Conservation (phyloP, 2,329 filamentous ascomycete species). For the Colletotrichum musae region DNA sequence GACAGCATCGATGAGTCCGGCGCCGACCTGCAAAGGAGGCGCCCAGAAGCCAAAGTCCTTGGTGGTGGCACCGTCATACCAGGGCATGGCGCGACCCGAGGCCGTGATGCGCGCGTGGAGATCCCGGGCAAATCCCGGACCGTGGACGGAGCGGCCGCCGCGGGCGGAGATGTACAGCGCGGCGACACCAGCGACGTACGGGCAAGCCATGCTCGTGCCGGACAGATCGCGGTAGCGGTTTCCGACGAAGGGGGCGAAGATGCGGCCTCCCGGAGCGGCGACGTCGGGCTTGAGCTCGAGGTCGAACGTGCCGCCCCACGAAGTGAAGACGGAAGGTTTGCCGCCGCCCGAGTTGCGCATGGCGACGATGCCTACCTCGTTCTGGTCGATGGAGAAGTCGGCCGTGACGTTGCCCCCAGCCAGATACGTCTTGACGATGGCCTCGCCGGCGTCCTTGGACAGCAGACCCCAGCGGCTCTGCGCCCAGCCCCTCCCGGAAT, state of each 20-base stretch:
- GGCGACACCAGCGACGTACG: constrained; percentile 66
- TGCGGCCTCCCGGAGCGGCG: constrained; percentile 63
- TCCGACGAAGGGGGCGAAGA: constrained; percentile 64
- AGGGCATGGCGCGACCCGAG: constrained; percentile 38
- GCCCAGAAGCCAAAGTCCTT: constrained; percentile 45
- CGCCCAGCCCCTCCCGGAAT: constrained; percentile 30
- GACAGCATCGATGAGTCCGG: constrained; percentile 54
- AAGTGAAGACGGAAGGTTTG: constrained; percentile 57
- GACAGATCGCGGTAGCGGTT: constrained; percentile 61
- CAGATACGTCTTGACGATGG: constrained; percentile 48
- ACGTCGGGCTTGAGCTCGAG: constrained; percentile 66
- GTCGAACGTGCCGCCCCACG: constrained; percentile 61
- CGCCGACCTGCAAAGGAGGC: constrained; percentile 57
- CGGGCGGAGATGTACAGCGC: constrained; percentile 60
- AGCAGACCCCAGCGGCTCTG: constrained; percentile 35
- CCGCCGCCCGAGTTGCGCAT: constrained; percentile 49
- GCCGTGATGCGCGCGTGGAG: constrained; percentile 40
- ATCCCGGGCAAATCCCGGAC: constrained; percentile 38
- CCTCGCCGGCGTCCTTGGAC: constrained; percentile 45
- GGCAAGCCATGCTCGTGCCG: constrained; percentile 71
- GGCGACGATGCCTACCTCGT: constrained; percentile 26
- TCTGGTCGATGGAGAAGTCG: constrained; percentile 42
- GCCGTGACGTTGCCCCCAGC: constrained; percentile 51
- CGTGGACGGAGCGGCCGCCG: constrained; percentile 56
- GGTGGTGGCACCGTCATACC: constrained; percentile 20